Evolutionary conservation across 176 grass and related monocot species (phyloP).

Genomic region (Bolboschoenus planiculmis): DNA sequence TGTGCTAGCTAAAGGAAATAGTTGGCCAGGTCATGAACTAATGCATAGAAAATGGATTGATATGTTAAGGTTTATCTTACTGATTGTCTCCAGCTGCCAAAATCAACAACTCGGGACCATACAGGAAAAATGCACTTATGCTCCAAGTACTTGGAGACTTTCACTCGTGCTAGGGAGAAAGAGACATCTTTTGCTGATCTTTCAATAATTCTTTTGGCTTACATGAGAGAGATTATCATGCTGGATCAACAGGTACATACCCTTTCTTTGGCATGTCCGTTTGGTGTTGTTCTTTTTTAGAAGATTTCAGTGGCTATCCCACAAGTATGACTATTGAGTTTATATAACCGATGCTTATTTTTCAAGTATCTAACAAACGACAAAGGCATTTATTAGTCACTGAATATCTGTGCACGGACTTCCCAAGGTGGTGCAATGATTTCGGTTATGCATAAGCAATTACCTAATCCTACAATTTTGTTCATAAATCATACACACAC

Average conservation of each 20-base stretch:
- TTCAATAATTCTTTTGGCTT: conserved; percentile 75
- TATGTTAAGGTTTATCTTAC: conserved; percentile 30
- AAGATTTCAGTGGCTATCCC: not conserved
- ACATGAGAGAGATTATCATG: conserved; percentile 86
- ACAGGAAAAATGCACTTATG: conserved; percentile 80
- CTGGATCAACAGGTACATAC: conserved; percentile 59
- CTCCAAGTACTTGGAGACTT: conserved; percentile 79
- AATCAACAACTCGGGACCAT: conserved; percentile 63
- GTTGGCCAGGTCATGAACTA: not conserved
- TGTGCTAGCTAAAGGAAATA: not conserved
- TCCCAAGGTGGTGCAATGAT: not conserved
- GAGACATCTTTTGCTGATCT: conserved; percentile 62
- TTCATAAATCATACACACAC: not conserved
- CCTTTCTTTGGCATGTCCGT: conserved; percentile 2
- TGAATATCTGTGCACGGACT: not conserved
- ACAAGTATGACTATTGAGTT: not conserved
- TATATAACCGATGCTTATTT: not conserved
- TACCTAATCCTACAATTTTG: not conserved
- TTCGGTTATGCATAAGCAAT: not conserved
- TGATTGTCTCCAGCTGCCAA: conserved; percentile 47
- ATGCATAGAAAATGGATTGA: not conserved
- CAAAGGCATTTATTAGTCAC: not conserved
- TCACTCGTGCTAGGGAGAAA: conserved; percentile 73
- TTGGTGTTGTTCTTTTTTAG: not conserved
- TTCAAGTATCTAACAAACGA: not conserved